Evolutionary conservation across 2,329 filamentous ascomycete genomes (phyloP).

Genomic region (Arthroderma uncinatum): DNA sequence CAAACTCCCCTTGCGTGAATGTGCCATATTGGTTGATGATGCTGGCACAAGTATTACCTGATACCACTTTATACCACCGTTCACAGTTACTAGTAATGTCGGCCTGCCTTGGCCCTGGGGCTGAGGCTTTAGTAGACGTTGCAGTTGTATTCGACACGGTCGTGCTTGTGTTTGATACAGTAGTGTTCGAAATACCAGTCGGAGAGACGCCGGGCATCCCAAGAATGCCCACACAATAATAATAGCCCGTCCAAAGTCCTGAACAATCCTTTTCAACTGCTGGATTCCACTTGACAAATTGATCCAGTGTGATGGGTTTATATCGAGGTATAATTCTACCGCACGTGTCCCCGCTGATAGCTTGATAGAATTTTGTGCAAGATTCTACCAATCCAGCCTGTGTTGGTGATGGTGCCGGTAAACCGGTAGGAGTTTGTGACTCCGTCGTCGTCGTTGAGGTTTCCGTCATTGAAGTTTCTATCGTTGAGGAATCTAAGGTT

Average conservation of each 20-base stretch:
- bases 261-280: constrained; percentile 16
- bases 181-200: background rate
- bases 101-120: constrained; percentile 2
- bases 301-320: background rate
- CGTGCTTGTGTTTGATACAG: background rate
- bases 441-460: background rate
- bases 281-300: constrained; percentile 20
- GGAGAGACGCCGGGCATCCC: background rate
- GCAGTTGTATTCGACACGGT: background rate
- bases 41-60: background rate
- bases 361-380: background rate
- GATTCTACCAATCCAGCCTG: background rate
- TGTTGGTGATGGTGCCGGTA: background rate
- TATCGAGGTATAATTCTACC: background rate
- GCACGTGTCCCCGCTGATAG: background rate
- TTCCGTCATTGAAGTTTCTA: background rate
- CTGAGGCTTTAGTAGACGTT: background rate
- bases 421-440: background rate
- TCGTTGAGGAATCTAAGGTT: background rate
- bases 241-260: constrained; percentile 17
- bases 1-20: background rate
- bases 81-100: constrained; percentile 6
- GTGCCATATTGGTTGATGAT: background rate
- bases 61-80: constrained; percentile 2
- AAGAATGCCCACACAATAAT: constrained; percentile 17